phyloP scores from a whole-genome alignment of 2,329 filamentous ascomycete species.

The Nothophaeocryptopus gaeumannii region DNA sequence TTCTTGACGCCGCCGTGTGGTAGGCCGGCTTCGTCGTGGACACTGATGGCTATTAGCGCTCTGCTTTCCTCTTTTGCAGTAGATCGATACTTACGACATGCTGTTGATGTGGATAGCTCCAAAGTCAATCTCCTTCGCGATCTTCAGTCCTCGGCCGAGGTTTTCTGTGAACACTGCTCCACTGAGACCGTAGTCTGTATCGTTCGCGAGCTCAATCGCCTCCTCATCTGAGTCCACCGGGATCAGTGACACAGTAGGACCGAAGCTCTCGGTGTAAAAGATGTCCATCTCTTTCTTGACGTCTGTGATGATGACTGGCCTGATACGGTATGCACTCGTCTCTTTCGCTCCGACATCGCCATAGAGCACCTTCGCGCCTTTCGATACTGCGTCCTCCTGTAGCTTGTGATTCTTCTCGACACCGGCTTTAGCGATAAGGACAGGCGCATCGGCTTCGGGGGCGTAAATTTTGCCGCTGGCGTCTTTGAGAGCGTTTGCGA shows the following conservation, averaged over 20 bases:
- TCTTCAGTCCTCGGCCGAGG: slow-evolving; percentile 47
- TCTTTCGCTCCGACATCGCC: slow-evolving; percentile 42
- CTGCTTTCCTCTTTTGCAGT: no score
- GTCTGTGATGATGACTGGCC: slow-evolving; percentile 64
- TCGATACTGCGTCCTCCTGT: slow-evolving; percentile 54
- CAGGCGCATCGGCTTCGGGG: slow-evolving; percentile 42
- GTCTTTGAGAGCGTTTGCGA: slow-evolving; percentile 48
- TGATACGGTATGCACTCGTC: slow-evolving; percentile 44
- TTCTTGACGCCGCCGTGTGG: slow-evolving; percentile 52
- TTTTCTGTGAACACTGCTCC: slow-evolving; percentile 71
- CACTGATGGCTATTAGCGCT: slow-evolving; percentile 24
- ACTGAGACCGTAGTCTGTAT: slow-evolving; percentile 74
- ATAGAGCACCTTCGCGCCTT: slow-evolving; percentile 57
- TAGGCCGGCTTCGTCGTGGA: slow-evolving; percentile 49
- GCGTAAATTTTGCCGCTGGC: slow-evolving; percentile 48
- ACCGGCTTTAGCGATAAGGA: slow-evolving; percentile 46
- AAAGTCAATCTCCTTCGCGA: slow-evolving; percentile 53
- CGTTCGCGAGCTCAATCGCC: slow-evolving; percentile 71
- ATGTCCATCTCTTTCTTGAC: slow-evolving; percentile 72
- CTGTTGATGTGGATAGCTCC: slow-evolving; percentile 57
- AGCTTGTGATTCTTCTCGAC: slow-evolving; percentile 55
- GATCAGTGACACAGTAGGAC: slow-evolving; percentile 68
- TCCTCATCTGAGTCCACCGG: slow-evolving; percentile 67
- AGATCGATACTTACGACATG: slow-evolving; percentile 32
- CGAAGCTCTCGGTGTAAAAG: slow-evolving; percentile 73